These are phyloP conservation scores for Aphanomyces stellatus DNA, from an alignment of 352 stramenopile species.

Conservation along the genomic window DNA sequence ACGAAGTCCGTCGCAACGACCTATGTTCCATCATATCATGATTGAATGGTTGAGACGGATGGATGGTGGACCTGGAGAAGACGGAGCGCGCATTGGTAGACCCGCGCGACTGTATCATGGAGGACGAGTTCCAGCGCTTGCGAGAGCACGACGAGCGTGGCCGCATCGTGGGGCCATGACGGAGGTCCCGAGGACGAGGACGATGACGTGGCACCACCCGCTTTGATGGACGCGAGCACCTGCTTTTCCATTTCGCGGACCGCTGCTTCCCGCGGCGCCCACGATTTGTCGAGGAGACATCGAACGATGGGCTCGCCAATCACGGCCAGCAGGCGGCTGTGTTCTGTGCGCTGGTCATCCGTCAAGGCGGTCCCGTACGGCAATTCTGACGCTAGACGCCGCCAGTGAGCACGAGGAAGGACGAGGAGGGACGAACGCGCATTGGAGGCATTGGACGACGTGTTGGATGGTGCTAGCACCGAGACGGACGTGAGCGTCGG, in stretches of 20 bases:
- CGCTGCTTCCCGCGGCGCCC: constrained; percentile 62
- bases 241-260: constrained; percentile 65
- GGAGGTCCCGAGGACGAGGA: constrained; percentile 19
- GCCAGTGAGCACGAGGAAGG: constrained; percentile 17
- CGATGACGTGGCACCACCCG: background rate
- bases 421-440: background rate
- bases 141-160: constrained; percentile 48
- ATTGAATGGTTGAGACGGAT: too few species aligned
- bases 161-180: constrained; percentile 32
- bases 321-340: constrained; percentile 37
- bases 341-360: constrained; percentile 43
- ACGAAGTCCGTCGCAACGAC: constrained; percentile 64
- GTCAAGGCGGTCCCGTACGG: constrained; percentile 67
- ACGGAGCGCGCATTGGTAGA: constrained; percentile 69
- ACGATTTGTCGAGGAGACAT: constrained; percentile 71
- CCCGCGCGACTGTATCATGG: constrained; percentile 64
- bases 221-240: constrained; percentile 34
- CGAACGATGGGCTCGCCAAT: constrained; percentile 67
- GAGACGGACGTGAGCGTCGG: constrained; percentile 53
- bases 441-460: background rate
- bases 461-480: background rate
- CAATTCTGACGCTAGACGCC: constrained; percentile 28
- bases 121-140: constrained; percentile 54
- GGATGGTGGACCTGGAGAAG: constrained; percentile 37
- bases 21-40: too few species aligned